Evolutionary conservation across 1,284 basidiomycete species (phyloP).

Genomic region (Heterobasidion parviporum): DNA sequence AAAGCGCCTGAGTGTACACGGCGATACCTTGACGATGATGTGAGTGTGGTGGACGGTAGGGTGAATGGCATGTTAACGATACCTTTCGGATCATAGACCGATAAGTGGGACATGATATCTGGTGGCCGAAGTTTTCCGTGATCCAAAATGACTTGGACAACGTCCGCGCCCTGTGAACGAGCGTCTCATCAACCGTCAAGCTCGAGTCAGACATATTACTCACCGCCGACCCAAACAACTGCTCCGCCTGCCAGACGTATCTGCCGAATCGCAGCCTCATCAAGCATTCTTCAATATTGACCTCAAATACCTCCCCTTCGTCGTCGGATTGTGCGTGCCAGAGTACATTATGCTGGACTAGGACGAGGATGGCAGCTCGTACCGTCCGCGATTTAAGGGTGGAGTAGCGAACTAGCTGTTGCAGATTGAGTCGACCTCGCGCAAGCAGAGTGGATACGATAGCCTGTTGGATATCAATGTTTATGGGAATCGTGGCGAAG

Average conservation of each 20-base stretch:
- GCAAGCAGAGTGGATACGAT: conserved; percentile 79
- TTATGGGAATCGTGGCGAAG: not conserved
- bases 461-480: conserved; percentile 37
- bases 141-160: conserved; percentile 71
- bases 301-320: conserved; percentile 72
- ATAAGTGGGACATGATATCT: conserved; percentile 56
- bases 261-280: conserved; percentile 72
- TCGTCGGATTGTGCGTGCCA: conserved; percentile 73
- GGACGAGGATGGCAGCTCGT: conserved; percentile 69
- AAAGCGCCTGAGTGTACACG: conserved; percentile 48
- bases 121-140: conserved; percentile 81
- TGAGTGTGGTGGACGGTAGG: not conserved
- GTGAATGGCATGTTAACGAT: not conserved
- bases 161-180: conserved; percentile 52
- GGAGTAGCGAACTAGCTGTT: conserved; percentile 63
- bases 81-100: conserved; percentile 54
- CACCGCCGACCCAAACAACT: conserved; percentile 64
- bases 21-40: conserved; percentile 30
- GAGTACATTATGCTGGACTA: conserved; percentile 89
- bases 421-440: conserved; percentile 74
- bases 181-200: not conserved
- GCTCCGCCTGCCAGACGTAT: conserved; percentile 68
- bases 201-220: conserved; percentile 19
- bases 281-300: conserved; percentile 76
- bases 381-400: conserved; percentile 59